Conservation (phyloP, 345 rosid genomes). For the Gossypium ekmanianum region DNA sequence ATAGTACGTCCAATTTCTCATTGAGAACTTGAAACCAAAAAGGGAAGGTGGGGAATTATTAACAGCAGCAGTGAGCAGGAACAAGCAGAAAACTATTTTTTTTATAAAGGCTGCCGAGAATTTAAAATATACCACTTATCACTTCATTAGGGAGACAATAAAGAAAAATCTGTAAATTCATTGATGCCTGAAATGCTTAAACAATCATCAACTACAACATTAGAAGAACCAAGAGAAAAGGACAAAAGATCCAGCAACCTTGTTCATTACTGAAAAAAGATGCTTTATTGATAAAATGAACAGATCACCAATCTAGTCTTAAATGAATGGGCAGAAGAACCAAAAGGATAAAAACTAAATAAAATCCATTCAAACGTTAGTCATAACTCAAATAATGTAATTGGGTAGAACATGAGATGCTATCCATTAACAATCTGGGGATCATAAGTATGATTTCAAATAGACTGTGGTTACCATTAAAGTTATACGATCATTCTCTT, state of each 20-base stretch:
- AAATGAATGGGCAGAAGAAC: neutral
- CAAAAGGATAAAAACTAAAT: neutral
- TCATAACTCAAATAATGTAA: neutral
- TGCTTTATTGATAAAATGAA: neutral
- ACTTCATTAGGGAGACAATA: neutral
- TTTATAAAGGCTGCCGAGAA: neutral
- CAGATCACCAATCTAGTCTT: neutral
- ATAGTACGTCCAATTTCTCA: neutral
- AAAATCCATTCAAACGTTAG: neutral
- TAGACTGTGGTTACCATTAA: neutral
- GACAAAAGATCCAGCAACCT: neutral
- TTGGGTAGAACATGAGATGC: neutral
- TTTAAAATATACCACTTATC: neutral
- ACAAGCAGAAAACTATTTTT: neutral
- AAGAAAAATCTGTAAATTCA: neutral
- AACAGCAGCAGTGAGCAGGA: neutral
- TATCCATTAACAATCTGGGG: neutral
- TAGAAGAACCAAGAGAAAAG: neutral
- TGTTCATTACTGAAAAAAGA: neutral
- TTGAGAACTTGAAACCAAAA: neutral
- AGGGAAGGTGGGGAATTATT: neutral
- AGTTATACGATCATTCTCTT: neutral
- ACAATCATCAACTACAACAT: neutral
- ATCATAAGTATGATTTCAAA: neutral
- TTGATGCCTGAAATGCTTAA: neutral